Conservation (phyloP, 495 filamentous ascomycete genomes). For the Venustampulla echinocandica region DNA sequence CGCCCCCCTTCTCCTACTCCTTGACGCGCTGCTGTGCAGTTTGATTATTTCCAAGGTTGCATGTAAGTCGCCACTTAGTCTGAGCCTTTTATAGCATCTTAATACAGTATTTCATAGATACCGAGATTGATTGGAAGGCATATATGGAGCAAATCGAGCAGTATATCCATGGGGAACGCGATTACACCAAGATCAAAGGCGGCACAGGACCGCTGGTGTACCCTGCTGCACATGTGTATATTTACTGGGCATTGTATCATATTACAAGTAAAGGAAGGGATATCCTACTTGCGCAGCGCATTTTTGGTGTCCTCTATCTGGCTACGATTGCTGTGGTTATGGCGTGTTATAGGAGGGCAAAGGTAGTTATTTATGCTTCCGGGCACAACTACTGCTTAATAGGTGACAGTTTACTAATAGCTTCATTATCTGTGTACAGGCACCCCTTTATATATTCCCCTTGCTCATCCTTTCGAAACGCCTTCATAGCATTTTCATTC, state of each 20-base stretch:
- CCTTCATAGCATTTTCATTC: slow-evolving; percentile 84
- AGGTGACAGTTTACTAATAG: slow-evolving; percentile 11
- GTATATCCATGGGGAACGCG: slow-evolving; percentile 72
- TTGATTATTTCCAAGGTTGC: slow-evolving; percentile 78
- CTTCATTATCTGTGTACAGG: slow-evolving; percentile 34
- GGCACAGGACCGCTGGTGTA: slow-evolving; percentile 91
- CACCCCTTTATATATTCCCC: slow-evolving; percentile 81
- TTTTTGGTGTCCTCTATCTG: slow-evolving; percentile 76
- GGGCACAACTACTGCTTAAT: neutral
- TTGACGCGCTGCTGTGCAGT: slow-evolving; percentile 63
- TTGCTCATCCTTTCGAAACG: slow-evolving; percentile 85
- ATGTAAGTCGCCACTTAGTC: slow-evolving; percentile 50
- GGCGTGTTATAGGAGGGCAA: slow-evolving; percentile 69
- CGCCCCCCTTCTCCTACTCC: slow-evolving; percentile 55
- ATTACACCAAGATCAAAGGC: slow-evolving; percentile 79
- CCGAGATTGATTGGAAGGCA: slow-evolving; percentile 94
- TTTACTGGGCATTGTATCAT: slow-evolving; percentile 70
- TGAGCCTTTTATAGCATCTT: neutral
- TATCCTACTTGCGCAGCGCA: slow-evolving; percentile 67
- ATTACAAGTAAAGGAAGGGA: slow-evolving; percentile 68
- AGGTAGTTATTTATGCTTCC: slow-evolving; percentile 31
- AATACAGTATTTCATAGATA: slow-evolving; percentile 49
- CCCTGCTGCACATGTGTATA: slow-evolving; percentile 86
- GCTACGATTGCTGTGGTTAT: slow-evolving; percentile 65
- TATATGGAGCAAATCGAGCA: slow-evolving; percentile 91